Percentiles rank a stretch among this genome's conserved stretches.
Evolutionary conservation across 352 stramenopile genomes (phyloP).

Genomic region (Aphanomyces astaci): DNA sequence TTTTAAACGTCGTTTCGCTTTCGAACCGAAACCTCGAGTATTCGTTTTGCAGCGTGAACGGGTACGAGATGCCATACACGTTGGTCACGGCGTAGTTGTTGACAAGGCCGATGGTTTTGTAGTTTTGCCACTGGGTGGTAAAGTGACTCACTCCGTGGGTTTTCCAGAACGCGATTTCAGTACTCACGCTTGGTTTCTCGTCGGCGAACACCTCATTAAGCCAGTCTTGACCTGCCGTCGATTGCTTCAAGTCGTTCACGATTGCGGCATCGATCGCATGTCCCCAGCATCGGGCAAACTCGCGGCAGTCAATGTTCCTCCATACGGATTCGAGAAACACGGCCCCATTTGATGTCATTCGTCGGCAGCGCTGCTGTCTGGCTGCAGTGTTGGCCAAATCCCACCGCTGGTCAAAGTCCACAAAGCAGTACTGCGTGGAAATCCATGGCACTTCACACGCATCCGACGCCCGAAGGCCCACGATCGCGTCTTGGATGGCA

Average conservation of each 20-base stretch:
- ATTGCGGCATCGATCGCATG: neutral
- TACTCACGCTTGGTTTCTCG: neutral
- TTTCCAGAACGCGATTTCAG: neutral
- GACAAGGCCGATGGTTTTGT: slow-evolving; percentile 13
- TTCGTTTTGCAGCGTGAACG: neutral
- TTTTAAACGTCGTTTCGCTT: neutral
- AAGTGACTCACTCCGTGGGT: neutral
- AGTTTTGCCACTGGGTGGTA: slow-evolving; percentile 18
- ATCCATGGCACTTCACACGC: slow-evolving; percentile 8
- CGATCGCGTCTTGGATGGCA: neutral
- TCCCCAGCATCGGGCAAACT: neutral
- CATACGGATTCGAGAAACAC: slow-evolving; percentile 13
- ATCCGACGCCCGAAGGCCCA: neutral
- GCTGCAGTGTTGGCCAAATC: neutral
- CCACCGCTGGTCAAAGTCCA: slow-evolving; percentile 6
- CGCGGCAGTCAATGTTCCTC: neutral
- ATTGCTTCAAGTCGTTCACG: neutral
- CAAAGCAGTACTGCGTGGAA: slow-evolving; percentile 16
- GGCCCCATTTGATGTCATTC: neutral
- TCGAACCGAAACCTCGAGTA: neutral
- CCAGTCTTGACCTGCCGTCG: neutral
- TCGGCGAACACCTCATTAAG: neutral
- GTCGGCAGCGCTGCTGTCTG: neutral
- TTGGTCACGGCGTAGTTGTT: neutral
- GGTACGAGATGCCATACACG: neutral